phyloP scores from a whole-genome alignment of 2,329 filamentous ascomycete species.

The Dendryphion nanum region DNA sequence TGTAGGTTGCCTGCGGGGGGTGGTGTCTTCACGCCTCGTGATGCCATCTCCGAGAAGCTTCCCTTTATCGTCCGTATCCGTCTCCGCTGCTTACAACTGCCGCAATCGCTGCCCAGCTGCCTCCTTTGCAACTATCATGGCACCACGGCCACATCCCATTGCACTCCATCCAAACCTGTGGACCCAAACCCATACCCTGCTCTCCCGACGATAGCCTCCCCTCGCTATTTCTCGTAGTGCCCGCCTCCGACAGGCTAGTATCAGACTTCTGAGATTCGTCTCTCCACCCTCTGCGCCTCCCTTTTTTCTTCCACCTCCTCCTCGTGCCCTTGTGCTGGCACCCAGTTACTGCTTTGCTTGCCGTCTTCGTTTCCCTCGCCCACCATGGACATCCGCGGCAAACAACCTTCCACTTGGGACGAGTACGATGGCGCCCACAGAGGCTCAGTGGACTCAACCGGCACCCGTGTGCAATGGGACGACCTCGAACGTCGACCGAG shows the following conservation, averaged over 20 bases:
- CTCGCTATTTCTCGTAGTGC: conserved; percentile 26
- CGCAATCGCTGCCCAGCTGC: too few relatives aligned
- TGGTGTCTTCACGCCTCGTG: too few relatives aligned
- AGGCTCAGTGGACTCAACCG: conserved; percentile 41
- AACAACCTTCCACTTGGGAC: conserved; percentile 47
- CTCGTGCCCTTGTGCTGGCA: background rate
- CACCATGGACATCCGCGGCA: conserved; percentile 38
- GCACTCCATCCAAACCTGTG: too few relatives aligned
- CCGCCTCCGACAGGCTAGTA: conserved; percentile 28
- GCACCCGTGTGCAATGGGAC: conserved; percentile 40
- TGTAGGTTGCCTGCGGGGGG: too few relatives aligned
- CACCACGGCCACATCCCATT: too few relatives aligned
- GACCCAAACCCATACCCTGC: too few relatives aligned
- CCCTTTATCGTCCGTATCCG: conserved; percentile 6
- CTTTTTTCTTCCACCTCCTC: conserved; percentile 2
- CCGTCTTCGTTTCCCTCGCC: conserved; percentile 1
- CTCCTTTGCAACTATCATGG: too few relatives aligned
- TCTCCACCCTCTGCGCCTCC: conserved; percentile 11
- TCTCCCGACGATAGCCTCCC: conserved; percentile 26
- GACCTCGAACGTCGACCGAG: conserved; percentile 31
- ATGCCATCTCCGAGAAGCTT: conserved; percentile 6
- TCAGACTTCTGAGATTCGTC: conserved; percentile 13
- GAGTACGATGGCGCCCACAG: conserved; percentile 45
- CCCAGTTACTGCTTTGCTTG: background rate
- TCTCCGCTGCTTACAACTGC: too few relatives aligned